Base-by-base conservation (phyloP, 2,329 filamentous ascomycete species). In the Fusarium drepaniforme region DNA sequence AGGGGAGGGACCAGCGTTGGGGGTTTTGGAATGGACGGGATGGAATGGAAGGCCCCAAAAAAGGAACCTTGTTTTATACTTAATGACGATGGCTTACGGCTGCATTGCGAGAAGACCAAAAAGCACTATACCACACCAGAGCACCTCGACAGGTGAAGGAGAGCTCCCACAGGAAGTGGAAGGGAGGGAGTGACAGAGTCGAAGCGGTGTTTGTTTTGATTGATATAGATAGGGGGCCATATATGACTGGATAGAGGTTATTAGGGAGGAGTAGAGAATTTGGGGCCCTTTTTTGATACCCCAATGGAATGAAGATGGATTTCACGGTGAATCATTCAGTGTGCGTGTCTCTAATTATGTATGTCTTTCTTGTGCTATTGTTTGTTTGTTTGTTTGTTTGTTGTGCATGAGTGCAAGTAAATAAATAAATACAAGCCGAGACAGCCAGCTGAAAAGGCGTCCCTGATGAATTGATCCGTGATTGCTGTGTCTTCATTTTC, bases 51-150 rank as follows among this genome's bases (percentile, higher is more conserved):
- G 28, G 28, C 28, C 68, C 62, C 59, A 72, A 75, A 73, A 77
- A 78, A 71, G 76, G 69, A 78, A 75, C 67, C 75, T 74, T 73
- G 71, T 78, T 79, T 78, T 70, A 71, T 59, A 72, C 62, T 68
- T 79, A 77, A 79, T 79, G 77, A 79, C 77, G 75, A 78, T 77
- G 71, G 74, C 75, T 79, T 76, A 79, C 78, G 78, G 78, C 78
- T 79, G 77, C 72, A 79, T 77, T 78, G 77, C 75, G 72, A 79
- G 58, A 77, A 73, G 70, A 77, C 61, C 72, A 67, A 74, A 71
- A 75, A 75, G 72, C 71, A 78, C 65, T 69, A 71, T 66, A 66
- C 65, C 70, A 71, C 59, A 65, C 62, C 30, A 62, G 46, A 69
- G 63, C 44, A 74, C 51, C 67, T 61, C 60, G 40, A 53, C 51